Conservation (phyloP, 108 stramenopile species). For the Cyclotella sp. region DNA sequence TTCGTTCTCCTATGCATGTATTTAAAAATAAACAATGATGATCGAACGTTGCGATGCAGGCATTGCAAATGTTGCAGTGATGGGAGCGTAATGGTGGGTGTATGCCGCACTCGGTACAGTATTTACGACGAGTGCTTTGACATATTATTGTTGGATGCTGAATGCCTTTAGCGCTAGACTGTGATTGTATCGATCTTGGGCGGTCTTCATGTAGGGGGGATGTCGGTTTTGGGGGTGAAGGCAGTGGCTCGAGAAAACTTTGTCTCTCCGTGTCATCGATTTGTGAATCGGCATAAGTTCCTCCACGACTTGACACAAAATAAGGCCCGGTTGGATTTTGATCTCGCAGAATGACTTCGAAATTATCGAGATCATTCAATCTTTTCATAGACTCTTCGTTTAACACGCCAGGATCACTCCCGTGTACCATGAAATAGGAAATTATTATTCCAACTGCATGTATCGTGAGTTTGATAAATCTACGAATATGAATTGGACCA, state of each 20-base stretch:
- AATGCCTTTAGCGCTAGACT: background rate
- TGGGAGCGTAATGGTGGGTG: conserved; percentile 86
- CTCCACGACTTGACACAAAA: background rate
- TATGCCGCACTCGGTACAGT: conserved; percentile 53
- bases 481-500: background rate
- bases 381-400: conserved; percentile 1
- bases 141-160: conserved; percentile 19
- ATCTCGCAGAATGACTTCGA: background rate
- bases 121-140: conserved; percentile 55
- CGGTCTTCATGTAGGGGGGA: background rate
- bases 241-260: conserved; percentile 7
- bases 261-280: conserved; percentile 6
- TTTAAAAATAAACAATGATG: conserved; percentile 87
- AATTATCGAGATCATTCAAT: background rate
- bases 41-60: conserved; percentile 89
- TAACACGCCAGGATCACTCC: conserved; percentile 9
- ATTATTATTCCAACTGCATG: background rate
- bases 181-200: background rate
- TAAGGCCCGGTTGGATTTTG: background rate
- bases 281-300: background rate
- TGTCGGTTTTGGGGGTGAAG: background rate
- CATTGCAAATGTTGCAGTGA: conserved; percentile 79
- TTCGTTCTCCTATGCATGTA: conserved; percentile 91
- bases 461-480: background rate
- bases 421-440: background rate